These are phyloP conservation scores for Eleusine coracana DNA, from an alignment of 176 grass and related monocot species.

Conservation along the genomic window DNA sequence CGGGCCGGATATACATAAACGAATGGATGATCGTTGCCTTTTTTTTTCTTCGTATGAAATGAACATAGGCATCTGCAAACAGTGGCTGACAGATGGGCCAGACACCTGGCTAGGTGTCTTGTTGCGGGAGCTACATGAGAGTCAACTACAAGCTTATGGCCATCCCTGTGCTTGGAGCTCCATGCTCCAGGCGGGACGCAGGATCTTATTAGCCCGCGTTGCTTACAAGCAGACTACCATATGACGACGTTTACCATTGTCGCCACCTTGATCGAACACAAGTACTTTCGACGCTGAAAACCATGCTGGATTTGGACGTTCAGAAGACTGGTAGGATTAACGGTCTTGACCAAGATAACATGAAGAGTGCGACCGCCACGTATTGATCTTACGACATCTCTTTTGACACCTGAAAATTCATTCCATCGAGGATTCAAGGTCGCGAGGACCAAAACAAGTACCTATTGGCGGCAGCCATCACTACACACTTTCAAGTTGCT, in stretches of 20 bases:
- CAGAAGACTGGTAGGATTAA: neutral
- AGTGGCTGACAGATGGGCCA: neutral
- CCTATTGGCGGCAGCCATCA: no score
- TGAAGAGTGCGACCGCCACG: neutral
- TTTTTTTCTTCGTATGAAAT: neutral
- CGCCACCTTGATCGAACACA: neutral
- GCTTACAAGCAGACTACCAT: slow-evolving; percentile 34
- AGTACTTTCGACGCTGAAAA: neutral
- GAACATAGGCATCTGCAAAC: neutral
- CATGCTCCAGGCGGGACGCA: slow-evolving; percentile 21
- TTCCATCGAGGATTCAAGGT: neutral
- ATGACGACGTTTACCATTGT: neutral
- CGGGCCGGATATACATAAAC: slow-evolving; percentile 4
- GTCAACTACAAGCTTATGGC: neutral
- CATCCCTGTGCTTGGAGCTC: slow-evolving; percentile 3
- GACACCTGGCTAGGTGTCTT: neutral
- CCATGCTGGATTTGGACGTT: neutral
- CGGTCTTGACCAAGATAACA: neutral
- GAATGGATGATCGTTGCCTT: neutral
- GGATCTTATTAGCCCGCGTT: slow-evolving; percentile 40
- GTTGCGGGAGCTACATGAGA: neutral
- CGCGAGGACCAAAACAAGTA: no score
- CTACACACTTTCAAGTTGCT: neutral
- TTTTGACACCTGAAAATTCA: neutral
- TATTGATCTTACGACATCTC: neutral